Evolutionary conservation across 768 basidiomycete genomes (phyloP).

Genomic region (Suillus placidus): DNA sequence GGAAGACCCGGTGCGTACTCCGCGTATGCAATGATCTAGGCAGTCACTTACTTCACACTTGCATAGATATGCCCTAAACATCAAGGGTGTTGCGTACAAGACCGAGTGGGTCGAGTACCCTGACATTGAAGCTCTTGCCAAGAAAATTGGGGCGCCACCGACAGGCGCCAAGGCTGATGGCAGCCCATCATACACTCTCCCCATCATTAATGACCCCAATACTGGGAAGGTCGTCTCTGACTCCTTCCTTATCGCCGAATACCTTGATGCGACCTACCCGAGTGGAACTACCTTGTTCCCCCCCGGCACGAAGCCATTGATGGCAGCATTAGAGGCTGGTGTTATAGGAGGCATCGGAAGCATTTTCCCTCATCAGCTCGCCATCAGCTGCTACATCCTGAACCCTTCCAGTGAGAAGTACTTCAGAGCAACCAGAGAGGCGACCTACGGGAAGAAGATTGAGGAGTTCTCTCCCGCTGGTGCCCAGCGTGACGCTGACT

Average conservation of each 20-base stretch:
- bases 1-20: constrained; percentile 44
- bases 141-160: constrained; percentile 35
- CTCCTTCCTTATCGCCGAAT: constrained; percentile 46
- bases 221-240: constrained; percentile 41
- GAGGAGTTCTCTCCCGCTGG: constrained; percentile 39
- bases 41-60: constrained; percentile 6
- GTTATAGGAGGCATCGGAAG: constrained; percentile 17
- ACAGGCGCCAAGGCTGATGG: constrained; percentile 35
- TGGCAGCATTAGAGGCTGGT: constrained; percentile 40
- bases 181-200: constrained; percentile 40
- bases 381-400: constrained; percentile 19
- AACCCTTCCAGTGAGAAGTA: constrained; percentile 33
- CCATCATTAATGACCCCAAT: constrained; percentile 43
- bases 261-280: constrained; percentile 49
- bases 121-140: constrained; percentile 40
- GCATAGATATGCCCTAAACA: constrained; percentile 40
- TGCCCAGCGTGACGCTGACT: constrained; percentile 25
- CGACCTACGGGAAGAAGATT: constrained; percentile 34
- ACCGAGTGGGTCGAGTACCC: constrained; percentile 49
- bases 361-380: constrained; percentile 20
- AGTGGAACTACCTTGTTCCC: constrained; percentile 44
- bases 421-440: constrained; percentile 39
- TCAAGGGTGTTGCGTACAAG: constrained; percentile 43
- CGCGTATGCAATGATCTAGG: neutral
- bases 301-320: constrained; percentile 39